Evolutionary conservation across 495 filamentous ascomycete genomes (phyloP).

Genomic region (Talaromyces stipitatus): DNA sequence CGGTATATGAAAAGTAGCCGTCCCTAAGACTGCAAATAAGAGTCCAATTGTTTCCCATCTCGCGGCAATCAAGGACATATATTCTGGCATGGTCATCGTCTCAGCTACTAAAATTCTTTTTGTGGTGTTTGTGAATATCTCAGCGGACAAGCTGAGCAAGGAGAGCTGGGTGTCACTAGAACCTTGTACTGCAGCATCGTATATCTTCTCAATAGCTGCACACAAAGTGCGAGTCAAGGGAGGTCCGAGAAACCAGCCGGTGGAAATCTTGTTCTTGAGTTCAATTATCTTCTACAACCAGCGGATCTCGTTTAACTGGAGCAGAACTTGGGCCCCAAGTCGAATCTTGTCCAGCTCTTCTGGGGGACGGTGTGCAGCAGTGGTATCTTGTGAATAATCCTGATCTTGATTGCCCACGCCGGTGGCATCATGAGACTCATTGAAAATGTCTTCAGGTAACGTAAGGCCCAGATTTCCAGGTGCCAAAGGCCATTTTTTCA

Average conservation of each 20-base stretch:
- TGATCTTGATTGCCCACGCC: neutral
- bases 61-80: slow-evolving; percentile 3
- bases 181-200: neutral
- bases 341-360: neutral
- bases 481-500: neutral
- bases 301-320: neutral
- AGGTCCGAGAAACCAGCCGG: neutral
- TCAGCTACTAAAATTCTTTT: neutral
- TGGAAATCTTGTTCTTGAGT: neutral
- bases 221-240: neutral
- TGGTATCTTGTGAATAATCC: neutral
- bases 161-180: neutral
- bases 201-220: neutral
- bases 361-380: neutral
- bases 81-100: slow-evolving; percentile 4
- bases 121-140: slow-evolving; percentile 1
- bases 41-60: slow-evolving; percentile 10
- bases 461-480: neutral
- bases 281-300: neutral
- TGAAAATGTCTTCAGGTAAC: neutral
- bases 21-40: slow-evolving; percentile 2
- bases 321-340: neutral
- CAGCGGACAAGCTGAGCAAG: neutral
- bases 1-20: slow-evolving; percentile 1
- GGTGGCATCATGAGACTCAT: neutral